A percentile compares a stretch with the other conserved stretches of the same genome.
Conservation (phyloP, 495 filamentous ascomycete species). For the Acidiella bohemica region DNA sequence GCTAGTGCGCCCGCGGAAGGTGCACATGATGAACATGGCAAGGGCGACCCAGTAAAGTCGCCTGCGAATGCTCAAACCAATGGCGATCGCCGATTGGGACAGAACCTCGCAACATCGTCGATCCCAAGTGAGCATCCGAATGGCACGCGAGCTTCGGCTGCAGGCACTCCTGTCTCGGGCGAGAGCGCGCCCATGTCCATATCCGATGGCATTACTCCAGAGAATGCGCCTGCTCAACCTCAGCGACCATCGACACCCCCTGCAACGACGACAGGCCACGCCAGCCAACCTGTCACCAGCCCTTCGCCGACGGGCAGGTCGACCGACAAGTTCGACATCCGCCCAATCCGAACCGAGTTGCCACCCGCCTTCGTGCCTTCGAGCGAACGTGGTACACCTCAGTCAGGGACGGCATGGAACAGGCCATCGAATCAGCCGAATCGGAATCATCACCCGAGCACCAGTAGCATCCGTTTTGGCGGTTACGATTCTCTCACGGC, state of each 20-base stretch:
- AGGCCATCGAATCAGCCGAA: constrained; percentile 2
- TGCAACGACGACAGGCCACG: neutral
- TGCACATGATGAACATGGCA: neutral
- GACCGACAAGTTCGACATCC: constrained; percentile 8
- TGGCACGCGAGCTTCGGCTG: neutral
- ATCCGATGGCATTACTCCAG: neutral
- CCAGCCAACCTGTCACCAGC: neutral
- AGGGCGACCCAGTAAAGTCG: too few relatives aligned
- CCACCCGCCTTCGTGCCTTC: constrained; percentile 25
- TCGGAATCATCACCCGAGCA: constrained; percentile 22
- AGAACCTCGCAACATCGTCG: too few relatives aligned
- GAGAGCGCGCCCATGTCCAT: constrained; percentile 1
- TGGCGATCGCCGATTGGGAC: too few relatives aligned
- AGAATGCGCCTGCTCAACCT: neutral
- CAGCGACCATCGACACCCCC: neutral
- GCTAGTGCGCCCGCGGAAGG: neutral
- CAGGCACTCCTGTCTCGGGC: constrained; percentile 1
- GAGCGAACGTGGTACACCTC: constrained; percentile 12
- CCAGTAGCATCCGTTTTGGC: constrained; percentile 26
- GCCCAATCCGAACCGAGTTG: constrained; percentile 13
- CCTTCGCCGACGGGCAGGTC: constrained; percentile 3
- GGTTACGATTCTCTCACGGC: constrained; percentile 23
- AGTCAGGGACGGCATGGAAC: constrained; percentile 13
- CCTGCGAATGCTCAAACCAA: too few relatives aligned
- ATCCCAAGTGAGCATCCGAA: too few relatives aligned